A percentile compares a stretch with the other conserved stretches of the same genome.
Evolutionary conservation across 2,329 filamentous ascomycete genomes (phyloP).

Genomic region (Aspergillus thermomutatus): DNA sequence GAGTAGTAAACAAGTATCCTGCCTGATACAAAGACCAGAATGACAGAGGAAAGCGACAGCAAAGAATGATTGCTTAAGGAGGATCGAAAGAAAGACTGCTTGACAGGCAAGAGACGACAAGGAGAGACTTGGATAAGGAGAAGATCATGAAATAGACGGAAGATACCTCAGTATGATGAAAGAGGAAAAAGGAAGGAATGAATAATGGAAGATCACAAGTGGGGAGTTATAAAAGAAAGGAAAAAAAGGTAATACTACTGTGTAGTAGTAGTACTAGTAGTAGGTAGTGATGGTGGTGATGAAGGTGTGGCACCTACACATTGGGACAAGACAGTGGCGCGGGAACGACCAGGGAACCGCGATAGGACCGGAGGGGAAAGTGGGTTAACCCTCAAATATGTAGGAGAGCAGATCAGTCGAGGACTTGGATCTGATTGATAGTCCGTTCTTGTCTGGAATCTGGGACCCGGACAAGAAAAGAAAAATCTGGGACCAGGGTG

Average conservation of each 20-base stretch:
- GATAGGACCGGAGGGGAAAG: neutral
- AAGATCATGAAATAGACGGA: constrained; percentile 3
- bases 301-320: constrained; percentile 18
- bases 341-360: neutral
- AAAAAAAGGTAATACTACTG: neutral
- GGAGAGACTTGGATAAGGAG: neutral
- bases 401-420: neutral
- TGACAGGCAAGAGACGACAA: neutral
- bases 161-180: constrained; percentile 7
- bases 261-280: constrained; percentile 3
- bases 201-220: constrained; percentile 2
- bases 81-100: neutral
- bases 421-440: neutral
- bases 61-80: neutral
- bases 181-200: constrained; percentile 5
- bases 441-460: neutral
- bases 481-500: neutral
- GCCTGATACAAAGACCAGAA: no score
- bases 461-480: neutral
- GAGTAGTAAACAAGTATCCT: no score
- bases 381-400: neutral
- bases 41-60: no score
- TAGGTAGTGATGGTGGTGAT: constrained; percentile 2
- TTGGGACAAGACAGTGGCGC: constrained; percentile 8
- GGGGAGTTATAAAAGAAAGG: neutral